Conservation (phyloP, 1,284 basidiomycete genomes). For the Leccinum pseudoinsigne region DNA sequence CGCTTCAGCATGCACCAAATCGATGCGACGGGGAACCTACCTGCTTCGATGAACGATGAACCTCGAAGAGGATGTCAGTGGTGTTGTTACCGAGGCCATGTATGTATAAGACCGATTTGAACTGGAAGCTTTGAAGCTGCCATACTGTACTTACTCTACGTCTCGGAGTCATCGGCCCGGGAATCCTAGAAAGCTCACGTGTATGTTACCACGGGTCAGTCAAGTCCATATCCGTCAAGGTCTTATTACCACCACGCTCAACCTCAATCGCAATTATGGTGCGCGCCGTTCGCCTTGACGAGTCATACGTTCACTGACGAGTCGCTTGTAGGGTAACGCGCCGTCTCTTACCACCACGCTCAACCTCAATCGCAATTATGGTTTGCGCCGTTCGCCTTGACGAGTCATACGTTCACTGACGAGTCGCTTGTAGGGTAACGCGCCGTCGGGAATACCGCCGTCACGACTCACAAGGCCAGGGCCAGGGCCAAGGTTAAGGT, state of each 20-base stretch:
- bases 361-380: conserved; percentile 18
- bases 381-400: conserved; percentile 7
- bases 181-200: conserved; percentile 23
- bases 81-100: too few relatives aligned
- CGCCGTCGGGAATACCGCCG: conserved; percentile 70
- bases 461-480: conserved; percentile 24
- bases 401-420: conserved; percentile 7
- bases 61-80: conserved; percentile 55
- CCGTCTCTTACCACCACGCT: conserved; percentile 45
- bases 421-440: conserved; percentile 33
- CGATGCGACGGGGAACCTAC: conserved; percentile 30
- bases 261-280: conserved; percentile 22
- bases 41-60: conserved; percentile 65
- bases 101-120: too few relatives aligned
- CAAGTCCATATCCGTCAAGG: conserved; percentile 20
- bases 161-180: conserved; percentile 8
- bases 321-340: conserved; percentile 39
- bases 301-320: conserved; percentile 7
- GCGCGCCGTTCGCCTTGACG: background rate
- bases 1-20: conserved; percentile 3
- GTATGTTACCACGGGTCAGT: conserved; percentile 18
- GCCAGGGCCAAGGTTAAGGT: conserved; percentile 38
- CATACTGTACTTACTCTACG: too few relatives aligned
- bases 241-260: conserved; percentile 1
- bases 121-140: too few relatives aligned